A percentile compares a stretch with the other conserved stretches of the same genome.
Conservation (phyloP, 192 early-diverging fungal genomes). For the Cetraspora pellucida region DNA sequence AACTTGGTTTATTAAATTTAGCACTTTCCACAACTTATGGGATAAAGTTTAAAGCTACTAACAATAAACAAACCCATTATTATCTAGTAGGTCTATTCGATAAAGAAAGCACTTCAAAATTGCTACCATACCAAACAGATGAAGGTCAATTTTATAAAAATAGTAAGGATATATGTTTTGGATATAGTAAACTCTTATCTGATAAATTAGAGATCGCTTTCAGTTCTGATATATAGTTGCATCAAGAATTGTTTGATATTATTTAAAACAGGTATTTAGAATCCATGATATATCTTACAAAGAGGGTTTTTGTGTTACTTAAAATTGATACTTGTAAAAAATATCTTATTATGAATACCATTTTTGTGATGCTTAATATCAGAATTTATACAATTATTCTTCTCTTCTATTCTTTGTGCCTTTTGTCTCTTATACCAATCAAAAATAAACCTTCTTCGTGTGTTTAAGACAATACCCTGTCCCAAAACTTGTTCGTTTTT, state of each 20-base stretch:
- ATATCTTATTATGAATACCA: no score
- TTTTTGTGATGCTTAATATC: no score
- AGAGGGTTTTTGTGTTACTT: neutral
- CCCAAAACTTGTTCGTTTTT: no score
- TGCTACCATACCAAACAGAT: neutral
- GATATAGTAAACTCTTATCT: conserved; percentile 17
- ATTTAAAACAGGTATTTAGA: neutral
- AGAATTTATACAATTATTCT: no score
- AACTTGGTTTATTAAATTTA: conserved; percentile 24
- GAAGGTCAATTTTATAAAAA: neutral
- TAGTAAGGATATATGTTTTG: neutral
- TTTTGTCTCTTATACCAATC: no score
- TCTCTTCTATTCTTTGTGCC: no score
- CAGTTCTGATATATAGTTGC: no score
- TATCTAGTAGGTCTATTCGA: neutral
- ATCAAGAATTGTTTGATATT: conserved; percentile 11
- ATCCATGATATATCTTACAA: neutral
- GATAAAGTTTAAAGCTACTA: conserved; percentile 20
- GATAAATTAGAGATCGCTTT: neutral
- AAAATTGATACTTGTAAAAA: neutral
- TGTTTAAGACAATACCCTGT: no score
- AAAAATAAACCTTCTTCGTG: no score
- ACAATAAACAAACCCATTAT: conserved; percentile 6
- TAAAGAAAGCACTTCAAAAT: neutral
- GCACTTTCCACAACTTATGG: conserved; percentile 2